These are phyloP conservation scores for Boletus rubescentipes DNA, from an alignment of 768 basidiomycete genomes.

Conservation along the genomic window DNA sequence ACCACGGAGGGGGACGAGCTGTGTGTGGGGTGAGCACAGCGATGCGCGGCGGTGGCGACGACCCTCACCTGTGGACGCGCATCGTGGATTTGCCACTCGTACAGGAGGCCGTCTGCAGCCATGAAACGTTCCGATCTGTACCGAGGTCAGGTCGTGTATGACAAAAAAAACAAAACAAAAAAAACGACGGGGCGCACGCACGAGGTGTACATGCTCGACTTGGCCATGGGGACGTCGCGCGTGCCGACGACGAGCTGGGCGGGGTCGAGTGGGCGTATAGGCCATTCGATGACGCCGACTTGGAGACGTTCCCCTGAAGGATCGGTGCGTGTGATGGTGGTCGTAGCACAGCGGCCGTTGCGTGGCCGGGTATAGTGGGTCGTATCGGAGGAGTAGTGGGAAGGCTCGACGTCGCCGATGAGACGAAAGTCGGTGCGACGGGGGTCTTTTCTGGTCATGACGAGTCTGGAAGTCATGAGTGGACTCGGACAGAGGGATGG, in stretches of 20 bases:
- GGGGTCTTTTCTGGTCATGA: slow-evolving; percentile 26
- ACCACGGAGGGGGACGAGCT: slow-evolving; percentile 27
- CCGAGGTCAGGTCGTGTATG: background rate
- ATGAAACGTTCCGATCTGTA: slow-evolving; percentile 25
- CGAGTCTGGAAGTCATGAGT: slow-evolving; percentile 21
- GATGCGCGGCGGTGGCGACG: too few relatives aligned
- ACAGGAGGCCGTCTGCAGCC: slow-evolving; percentile 18
- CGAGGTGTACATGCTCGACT: slow-evolving; percentile 24
- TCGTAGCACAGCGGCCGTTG: slow-evolving; percentile 18
- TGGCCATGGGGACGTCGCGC: slow-evolving; percentile 24
- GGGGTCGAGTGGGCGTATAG: slow-evolving; percentile 1
- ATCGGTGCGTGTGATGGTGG: slow-evolving; percentile 25
- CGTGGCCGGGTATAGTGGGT: background rate
- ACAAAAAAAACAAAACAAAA: too few relatives aligned
- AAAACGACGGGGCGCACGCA: slow-evolving; percentile 10
- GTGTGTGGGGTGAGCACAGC: background rate
- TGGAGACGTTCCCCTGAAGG: slow-evolving; percentile 21
- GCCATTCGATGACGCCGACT: slow-evolving; percentile 34
- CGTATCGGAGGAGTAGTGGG: slow-evolving; percentile 22
- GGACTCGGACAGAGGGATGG: background rate
- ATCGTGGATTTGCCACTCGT: slow-evolving; percentile 31
- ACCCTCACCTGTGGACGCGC: slow-evolving; percentile 22
- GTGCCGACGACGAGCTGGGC: slow-evolving; percentile 26
- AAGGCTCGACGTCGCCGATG: background rate
- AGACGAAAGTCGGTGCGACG: slow-evolving; percentile 25